Conservation (phyloP, 768 basidiomycete genomes). For the Gloeopeniophorella convolvens region DNA sequence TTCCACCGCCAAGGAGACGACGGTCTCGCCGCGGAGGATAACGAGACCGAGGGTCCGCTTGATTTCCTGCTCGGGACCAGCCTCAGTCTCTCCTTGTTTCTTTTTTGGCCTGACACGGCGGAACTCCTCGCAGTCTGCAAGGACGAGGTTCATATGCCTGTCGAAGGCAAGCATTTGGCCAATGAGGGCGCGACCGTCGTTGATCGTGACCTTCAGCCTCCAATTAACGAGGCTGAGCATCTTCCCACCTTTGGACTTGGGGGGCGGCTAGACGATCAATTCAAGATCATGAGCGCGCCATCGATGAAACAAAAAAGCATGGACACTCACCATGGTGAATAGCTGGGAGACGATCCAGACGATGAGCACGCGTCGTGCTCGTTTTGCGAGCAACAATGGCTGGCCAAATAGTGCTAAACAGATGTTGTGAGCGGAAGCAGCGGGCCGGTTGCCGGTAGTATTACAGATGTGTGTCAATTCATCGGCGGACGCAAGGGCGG, state of each 20-base stretch:
- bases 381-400: background rate
- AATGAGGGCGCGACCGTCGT: constrained; percentile 91
- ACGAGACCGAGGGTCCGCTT: constrained; percentile 96
- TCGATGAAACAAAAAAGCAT: background rate
- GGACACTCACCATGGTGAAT: constrained; percentile 20
- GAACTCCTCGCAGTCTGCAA: constrained; percentile 98
- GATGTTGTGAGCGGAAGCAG: too few relatives aligned
- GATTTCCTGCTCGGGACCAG: constrained; percentile 82
- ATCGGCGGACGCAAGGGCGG: too few relatives aligned
- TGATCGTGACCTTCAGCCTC: constrained; percentile 94
- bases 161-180: constrained; percentile 99
- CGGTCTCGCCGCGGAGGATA: constrained; percentile 92
- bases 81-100: constrained; percentile 70
- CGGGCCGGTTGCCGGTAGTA: too few relatives aligned
- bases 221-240: constrained; percentile 98
- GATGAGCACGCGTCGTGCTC: constrained; percentile 22
- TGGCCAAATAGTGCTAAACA: constrained; percentile 10
- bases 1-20: constrained; percentile 92
- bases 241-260: constrained; percentile 96
- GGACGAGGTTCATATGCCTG: constrained; percentile 98
- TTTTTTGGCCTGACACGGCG: constrained; percentile 88
- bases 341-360: constrained; percentile 15
- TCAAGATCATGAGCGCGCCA: background rate
- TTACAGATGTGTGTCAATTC: too few relatives aligned
- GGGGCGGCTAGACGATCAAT: constrained; percentile 76